A percentile compares a stretch with the other conserved stretches of the same genome.
These are phyloP conservation scores for Acrasis kona DNA, from an alignment of 78 protist species.

Conservation along the genomic window DNA sequence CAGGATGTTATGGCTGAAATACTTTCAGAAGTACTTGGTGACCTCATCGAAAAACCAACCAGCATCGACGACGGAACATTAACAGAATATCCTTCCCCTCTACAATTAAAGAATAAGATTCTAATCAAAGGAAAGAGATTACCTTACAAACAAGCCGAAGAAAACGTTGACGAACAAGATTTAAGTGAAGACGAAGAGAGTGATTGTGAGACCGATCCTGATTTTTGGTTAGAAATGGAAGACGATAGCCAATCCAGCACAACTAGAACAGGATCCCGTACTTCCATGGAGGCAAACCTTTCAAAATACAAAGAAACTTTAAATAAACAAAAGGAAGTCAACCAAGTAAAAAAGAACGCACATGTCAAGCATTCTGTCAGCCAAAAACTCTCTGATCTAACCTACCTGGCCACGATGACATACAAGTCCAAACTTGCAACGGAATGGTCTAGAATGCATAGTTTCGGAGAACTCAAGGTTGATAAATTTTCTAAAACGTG, in stretches of 20 bases:
- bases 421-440: background rate
- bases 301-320: no score
- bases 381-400: no score
- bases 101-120: slow-evolving; percentile 30
- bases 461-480: background rate
- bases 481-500: background rate
- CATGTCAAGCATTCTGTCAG: no score
- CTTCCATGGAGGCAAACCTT: no score
- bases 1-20: slow-evolving; percentile 15
- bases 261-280: no score
- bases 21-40: background rate
- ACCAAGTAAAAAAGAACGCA: no score
- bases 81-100: slow-evolving; percentile 10
- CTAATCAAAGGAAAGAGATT: slow-evolving; percentile 20
- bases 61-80: background rate
- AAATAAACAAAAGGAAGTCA: no score
- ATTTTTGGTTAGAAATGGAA: no score
- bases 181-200: background rate
- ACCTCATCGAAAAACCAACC: background rate
- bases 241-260: no score
- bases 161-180: background rate
- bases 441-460: background rate
- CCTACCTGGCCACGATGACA: background rate
- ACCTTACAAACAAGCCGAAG: background rate
- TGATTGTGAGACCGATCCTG: background rate